Conservation (phyloP, 768 basidiomycete genomes). For the Omphalotus guepiniiformis region DNA sequence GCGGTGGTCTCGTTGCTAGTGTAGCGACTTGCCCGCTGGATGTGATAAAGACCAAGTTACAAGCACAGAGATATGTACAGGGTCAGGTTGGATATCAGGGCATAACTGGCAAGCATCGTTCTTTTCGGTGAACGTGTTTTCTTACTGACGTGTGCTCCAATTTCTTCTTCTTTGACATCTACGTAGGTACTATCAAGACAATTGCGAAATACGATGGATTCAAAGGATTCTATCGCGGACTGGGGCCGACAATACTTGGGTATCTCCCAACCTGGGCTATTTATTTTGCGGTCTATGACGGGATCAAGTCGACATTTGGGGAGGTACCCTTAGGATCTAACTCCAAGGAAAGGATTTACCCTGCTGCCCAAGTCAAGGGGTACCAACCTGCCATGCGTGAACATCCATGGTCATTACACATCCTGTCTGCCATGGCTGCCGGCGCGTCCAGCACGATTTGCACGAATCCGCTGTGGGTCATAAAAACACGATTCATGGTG, state of each 20-base stretch:
- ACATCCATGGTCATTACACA: conserved; percentile 84
- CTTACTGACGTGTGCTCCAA: background rate
- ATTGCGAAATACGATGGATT: conserved; percentile 69
- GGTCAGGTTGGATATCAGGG: conserved; percentile 76
- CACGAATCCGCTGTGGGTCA: conserved; percentile 97
- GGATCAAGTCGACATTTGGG: conserved; percentile 83
- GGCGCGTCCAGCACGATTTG: conserved; percentile 90
- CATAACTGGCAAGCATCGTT: conserved; percentile 53
- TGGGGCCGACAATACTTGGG: conserved; percentile 93
- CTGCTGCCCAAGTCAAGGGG: conserved; percentile 80
- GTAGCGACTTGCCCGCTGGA: conserved; percentile 96
- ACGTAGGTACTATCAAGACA: conserved; percentile 48
- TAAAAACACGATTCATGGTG: conserved; percentile 99
- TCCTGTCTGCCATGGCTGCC: conserved; percentile 93
- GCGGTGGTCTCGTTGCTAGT: conserved; percentile 89
- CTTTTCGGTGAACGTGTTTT: background rate
- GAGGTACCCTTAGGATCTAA: conserved; percentile 47
- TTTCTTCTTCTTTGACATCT: conserved; percentile 20
- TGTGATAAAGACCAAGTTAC: conserved; percentile 95
- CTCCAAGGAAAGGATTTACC: conserved; percentile 54
- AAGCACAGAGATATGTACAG: conserved; percentile 78
- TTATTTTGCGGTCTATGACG: conserved; percentile 97
- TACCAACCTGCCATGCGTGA: conserved; percentile 79
- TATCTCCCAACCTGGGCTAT: conserved; percentile 99
- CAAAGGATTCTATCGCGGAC: conserved; percentile 91